phyloP scores from a whole-genome alignment of 129 eudicot genomes.

The carrot (Daucus carota) region DH1_v3.0 NC_030381.2:4890501-4891000 shows the following conservation, averaged over 20 bases:
- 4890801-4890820: too few species aligned
- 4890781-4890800: neutral
- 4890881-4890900: neutral
- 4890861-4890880: neutral
- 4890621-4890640: constrained; percentile 68
- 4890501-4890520: constrained; percentile 61
- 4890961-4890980: neutral
- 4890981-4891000: neutral
- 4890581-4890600: constrained; percentile 49
- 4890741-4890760: too few species aligned
- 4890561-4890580: constrained; percentile 31
- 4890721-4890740: too few species aligned
- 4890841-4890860: neutral
- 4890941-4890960: neutral
- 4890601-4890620: constrained; percentile 60
- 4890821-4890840: neutral
- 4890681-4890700: constrained; percentile 40
- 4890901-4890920: neutral
- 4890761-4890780: neutral
- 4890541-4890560: constrained; percentile 37
- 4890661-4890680: constrained; percentile 47
- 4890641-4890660: constrained; percentile 38
- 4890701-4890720: too few species aligned
- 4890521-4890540: constrained; percentile 41
- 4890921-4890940: neutral